A percentile compares a stretch with the other conserved stretches of the same genome.
Conservation (phyloP, 257 asterid species). For the Nicotiana paniculata region DNA sequence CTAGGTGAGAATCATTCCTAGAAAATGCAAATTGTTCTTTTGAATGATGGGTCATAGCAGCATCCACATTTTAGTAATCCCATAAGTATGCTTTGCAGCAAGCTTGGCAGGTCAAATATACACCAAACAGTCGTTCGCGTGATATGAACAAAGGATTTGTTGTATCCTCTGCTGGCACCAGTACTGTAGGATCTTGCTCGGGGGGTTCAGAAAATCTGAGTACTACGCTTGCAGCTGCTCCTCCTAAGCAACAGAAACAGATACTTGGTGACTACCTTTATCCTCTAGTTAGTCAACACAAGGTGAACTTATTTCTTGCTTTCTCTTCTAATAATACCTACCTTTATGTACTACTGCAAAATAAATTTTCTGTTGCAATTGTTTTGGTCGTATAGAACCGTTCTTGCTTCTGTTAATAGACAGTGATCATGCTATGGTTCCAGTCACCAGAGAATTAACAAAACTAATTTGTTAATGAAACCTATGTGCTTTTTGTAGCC, state of each 20-base stretch:
- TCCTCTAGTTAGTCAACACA: constrained; percentile 62
- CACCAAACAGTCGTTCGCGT: constrained; percentile 14
- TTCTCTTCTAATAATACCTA: not conserved
- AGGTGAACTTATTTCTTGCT: constrained; percentile 31
- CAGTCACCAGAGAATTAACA: not conserved
- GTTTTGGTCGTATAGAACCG: not conserved
- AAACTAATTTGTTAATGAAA: not conserved
- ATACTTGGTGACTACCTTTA: constrained; percentile 71
- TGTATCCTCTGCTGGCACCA: constrained; percentile 12
- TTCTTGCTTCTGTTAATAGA: not conserved
- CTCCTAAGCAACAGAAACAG: constrained; percentile 65
- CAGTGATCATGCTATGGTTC: not conserved
- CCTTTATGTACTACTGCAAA: not conserved
- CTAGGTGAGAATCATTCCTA: not conserved
- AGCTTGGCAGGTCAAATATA: constrained; percentile 22
- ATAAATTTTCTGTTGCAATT: not conserved
- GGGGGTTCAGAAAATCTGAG: constrained; percentile 56
- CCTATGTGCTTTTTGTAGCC: constrained; percentile 32
- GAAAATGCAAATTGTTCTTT: not conserved
- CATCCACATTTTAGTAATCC: not conserved
- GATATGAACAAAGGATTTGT: constrained; percentile 28
- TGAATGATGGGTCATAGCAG: not conserved
- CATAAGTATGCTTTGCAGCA: constrained; percentile 20
- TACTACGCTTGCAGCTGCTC: constrained; percentile 57
- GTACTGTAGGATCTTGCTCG: constrained; percentile 27